phyloP scores from a whole-genome alignment of 1,139 yeast species.

The Saccharomyces uvarum region DNA sequence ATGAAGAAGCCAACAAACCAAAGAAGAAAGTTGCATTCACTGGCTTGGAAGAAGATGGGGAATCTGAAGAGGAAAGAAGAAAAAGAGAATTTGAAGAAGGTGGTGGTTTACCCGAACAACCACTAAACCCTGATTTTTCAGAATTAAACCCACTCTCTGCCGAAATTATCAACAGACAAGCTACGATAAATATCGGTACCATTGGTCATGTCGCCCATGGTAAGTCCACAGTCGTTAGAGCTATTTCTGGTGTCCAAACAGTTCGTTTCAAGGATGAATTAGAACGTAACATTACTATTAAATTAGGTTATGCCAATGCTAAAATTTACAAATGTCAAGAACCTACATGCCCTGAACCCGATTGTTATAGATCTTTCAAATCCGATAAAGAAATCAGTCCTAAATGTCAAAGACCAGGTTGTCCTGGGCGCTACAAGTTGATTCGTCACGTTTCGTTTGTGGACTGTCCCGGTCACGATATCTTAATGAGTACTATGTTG shows the following conservation, averaged over 20 bases:
- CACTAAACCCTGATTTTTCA: conserved; percentile 75
- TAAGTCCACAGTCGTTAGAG: conserved; percentile 96
- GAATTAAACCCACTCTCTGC: conserved; percentile 80
- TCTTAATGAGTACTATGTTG: conserved; percentile 99
- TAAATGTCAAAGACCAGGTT: conserved; percentile 78
- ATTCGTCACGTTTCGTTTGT: conserved; percentile 97
- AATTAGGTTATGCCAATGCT: conserved; percentile 97
- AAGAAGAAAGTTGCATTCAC: conserved; percentile 83
- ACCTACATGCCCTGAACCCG: conserved; percentile 86
- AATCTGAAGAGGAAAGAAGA: conserved; percentile 60
- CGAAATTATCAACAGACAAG: conserved; percentile 96
- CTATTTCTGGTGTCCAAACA: conserved; percentile 97
- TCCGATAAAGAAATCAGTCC: conserved; percentile 93
- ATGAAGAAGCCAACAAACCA: conserved; percentile 37
- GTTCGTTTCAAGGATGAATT: conserved; percentile 97
- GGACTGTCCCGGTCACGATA: conserved; percentile 99
- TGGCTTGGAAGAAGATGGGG: conserved; percentile 47
- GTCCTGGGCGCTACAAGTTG: conserved; percentile 77
- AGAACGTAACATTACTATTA: conserved; percentile 97
- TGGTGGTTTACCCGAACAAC: conserved; percentile 96
- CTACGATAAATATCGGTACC: conserved; percentile 97
- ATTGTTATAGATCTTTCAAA: conserved; percentile 87
- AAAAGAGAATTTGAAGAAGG: conserved; percentile 91
- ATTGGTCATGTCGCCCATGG: conserved; percentile 99
- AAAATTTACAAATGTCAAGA: conserved; percentile 91